These are phyloP conservation scores for Acacia pycnantha DNA, from an alignment of 331 rosid species.

Conservation along the genomic window DNA sequence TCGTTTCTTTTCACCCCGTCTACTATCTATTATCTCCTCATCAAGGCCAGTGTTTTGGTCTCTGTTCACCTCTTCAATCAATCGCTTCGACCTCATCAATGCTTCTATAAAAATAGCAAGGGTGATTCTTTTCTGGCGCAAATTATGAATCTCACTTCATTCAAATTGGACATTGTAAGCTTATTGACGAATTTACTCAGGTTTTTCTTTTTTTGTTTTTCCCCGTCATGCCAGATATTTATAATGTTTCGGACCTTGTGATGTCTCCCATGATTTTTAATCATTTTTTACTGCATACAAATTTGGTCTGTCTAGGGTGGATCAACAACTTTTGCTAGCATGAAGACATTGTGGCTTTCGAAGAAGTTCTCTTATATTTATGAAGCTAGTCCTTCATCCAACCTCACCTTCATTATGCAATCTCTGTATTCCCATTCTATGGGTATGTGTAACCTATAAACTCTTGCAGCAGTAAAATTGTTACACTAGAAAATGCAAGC, in stretches of 20 bases:
- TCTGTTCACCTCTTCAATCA: not conserved
- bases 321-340: constrained; percentile 57
- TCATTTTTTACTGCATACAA: constrained; percentile 13
- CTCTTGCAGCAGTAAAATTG: not conserved
- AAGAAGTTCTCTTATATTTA: constrained; percentile 69
- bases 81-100: not conserved
- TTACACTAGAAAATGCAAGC: constrained; percentile 5
- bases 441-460: constrained; percentile 38
- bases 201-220: constrained; percentile 25
- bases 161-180: constrained; percentile 75
- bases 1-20: not conserved
- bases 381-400: constrained; percentile 64
- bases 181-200: constrained; percentile 58
- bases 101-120: not conserved
- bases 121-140: constrained; percentile 6
- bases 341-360: constrained; percentile 79
- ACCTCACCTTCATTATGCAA: constrained; percentile 86
- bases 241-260: not conserved
- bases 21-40: not conserved
- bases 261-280: constrained; percentile 19
- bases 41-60: not conserved
- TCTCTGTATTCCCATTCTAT: constrained; percentile 75
- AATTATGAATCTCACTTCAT: constrained; percentile 50
- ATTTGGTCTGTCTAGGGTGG: constrained; percentile 43
- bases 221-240: constrained; percentile 5